Conservation (phyloP, 2,329 filamentous ascomycete genomes). For the Talaromyces verruculosus region DNA sequence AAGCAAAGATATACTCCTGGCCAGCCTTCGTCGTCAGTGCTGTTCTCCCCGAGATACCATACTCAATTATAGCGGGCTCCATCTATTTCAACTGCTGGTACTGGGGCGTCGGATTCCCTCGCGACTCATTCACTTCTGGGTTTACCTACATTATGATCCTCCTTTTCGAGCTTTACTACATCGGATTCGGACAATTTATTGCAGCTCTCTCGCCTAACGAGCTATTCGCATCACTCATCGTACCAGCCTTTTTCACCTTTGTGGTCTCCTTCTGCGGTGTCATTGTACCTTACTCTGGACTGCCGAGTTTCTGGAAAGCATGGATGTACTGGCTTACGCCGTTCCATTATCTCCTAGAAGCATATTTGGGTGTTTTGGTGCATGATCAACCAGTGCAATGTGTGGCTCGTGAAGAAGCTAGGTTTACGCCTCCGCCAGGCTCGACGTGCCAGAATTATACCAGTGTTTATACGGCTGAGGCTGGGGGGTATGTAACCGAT, state of each 20-base stretch:
- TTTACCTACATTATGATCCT: slow-evolving; percentile 65
- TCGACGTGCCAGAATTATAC: slow-evolving; percentile 63
- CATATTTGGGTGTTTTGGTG: slow-evolving; percentile 57
- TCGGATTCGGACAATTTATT: slow-evolving; percentile 66
- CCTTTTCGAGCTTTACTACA: slow-evolving; percentile 65
- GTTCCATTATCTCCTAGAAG: slow-evolving; percentile 66
- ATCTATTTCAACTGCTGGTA: slow-evolving; percentile 67
- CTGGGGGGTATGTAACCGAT: slow-evolving; percentile 62
- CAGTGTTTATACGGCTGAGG: slow-evolving; percentile 51
- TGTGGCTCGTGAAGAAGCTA: slow-evolving; percentile 56
- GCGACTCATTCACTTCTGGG: slow-evolving; percentile 58
- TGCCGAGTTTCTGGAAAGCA: slow-evolving; percentile 65
- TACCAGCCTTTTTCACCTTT: slow-evolving; percentile 69
- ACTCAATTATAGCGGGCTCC: slow-evolving; percentile 63
- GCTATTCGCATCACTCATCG: slow-evolving; percentile 63
- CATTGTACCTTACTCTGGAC: slow-evolving; percentile 63
- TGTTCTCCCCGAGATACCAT: slow-evolving; percentile 69
- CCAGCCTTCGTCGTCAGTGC: slow-evolving; percentile 65
- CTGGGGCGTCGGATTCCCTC: slow-evolving; percentile 55
- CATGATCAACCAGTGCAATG: slow-evolving; percentile 59
- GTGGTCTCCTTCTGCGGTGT: slow-evolving; percentile 74
- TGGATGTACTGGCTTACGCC: slow-evolving; percentile 69
- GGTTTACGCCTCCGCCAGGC: slow-evolving; percentile 60
- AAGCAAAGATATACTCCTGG: slow-evolving; percentile 80
- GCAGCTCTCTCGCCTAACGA: slow-evolving; percentile 67